A percentile compares a stretch with the other conserved stretches of the same genome.
Conservation (phyloP, 75 land plant species). For the Selaginella moellendorffii region DNA sequence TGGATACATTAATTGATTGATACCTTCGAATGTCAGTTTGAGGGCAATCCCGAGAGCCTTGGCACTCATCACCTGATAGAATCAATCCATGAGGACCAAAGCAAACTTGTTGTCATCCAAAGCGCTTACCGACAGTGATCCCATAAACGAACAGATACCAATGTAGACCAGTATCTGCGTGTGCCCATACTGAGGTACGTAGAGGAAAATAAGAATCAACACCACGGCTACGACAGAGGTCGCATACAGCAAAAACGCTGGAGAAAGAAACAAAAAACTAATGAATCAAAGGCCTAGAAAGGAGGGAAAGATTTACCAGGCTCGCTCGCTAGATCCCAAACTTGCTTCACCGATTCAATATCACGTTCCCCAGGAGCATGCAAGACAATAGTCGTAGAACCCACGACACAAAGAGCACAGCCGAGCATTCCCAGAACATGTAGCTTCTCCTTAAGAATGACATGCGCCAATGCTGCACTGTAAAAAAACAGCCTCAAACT, state of each 20-base stretch:
- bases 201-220: conserved; percentile 47
- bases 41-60: conserved; percentile 77
- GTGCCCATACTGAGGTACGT: conserved; percentile 67
- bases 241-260: conserved; percentile 70
- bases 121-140: conserved; percentile 66
- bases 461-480: conserved; percentile 82
- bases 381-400: conserved; percentile 69
- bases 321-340: conserved; percentile 81
- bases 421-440: conserved; percentile 75
- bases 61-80: conserved; percentile 58
- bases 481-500: conserved; percentile 5
- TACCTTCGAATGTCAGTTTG: conserved; percentile 53
- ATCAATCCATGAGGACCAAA: background rate
- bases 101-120: background rate
- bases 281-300: background rate
- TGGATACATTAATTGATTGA: conserved; percentile 37
- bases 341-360: conserved; percentile 63
- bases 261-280: conserved; percentile 4
- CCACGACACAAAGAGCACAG: conserved; percentile 80
- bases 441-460: conserved; percentile 58
- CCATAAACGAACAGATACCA: conserved; percentile 57
- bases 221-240: conserved; percentile 38
- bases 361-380: conserved; percentile 81
- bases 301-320: conserved; percentile 35
- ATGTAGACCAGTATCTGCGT: conserved; percentile 74